A percentile compares a stretch with the other conserved stretches of the same genome.
Conservation (phyloP, 1,284 basidiomycete genomes). For the Melampsora americana region DNA sequence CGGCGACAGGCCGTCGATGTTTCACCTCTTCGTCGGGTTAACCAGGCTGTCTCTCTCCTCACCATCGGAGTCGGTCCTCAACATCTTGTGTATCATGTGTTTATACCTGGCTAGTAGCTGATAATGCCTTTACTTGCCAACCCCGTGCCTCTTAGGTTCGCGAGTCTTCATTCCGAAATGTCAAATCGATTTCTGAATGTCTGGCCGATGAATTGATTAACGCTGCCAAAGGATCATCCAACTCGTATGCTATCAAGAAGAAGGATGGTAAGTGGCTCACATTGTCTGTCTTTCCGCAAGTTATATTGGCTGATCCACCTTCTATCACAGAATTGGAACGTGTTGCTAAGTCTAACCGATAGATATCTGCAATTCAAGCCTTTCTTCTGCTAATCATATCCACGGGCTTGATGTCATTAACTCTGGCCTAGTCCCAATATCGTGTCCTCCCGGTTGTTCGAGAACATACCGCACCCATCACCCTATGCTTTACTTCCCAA, state of each 20-base stretch:
- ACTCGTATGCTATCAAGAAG: slow-evolving; percentile 98
- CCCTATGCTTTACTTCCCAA: too few relatives aligned
- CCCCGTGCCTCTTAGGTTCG: slow-evolving; percentile 62
- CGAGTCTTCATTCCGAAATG: slow-evolving; percentile 99
- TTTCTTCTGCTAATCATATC: too few relatives aligned
- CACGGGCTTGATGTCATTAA: too few relatives aligned
- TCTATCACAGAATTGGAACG: slow-evolving; percentile 78
- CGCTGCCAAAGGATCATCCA: slow-evolving; percentile 99
- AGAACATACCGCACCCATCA: too few relatives aligned
- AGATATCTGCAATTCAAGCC: slow-evolving; percentile 53
- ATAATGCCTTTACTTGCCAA: too few relatives aligned
- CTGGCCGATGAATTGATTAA: slow-evolving; percentile 99
- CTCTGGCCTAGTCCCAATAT: too few relatives aligned
- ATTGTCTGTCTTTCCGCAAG: slow-evolving; percentile 16
- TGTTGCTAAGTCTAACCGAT: slow-evolving; percentile 99
- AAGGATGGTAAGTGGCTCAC: slow-evolving; percentile 60
- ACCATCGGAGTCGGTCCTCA: slow-evolving; percentile 66
- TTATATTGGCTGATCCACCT: background rate
- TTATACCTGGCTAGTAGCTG: background rate
- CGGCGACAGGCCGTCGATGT: slow-evolving; percentile 99
- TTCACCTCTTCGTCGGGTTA: slow-evolving; percentile 94
- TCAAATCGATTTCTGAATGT: slow-evolving; percentile 91
- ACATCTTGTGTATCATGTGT: background rate
- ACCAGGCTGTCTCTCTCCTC: slow-evolving; percentile 92
- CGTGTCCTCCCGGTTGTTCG: too few relatives aligned